phyloP scores from a whole-genome alignment of 192 early-diverging fungal species.

The Coemansia furcata region DNA sequence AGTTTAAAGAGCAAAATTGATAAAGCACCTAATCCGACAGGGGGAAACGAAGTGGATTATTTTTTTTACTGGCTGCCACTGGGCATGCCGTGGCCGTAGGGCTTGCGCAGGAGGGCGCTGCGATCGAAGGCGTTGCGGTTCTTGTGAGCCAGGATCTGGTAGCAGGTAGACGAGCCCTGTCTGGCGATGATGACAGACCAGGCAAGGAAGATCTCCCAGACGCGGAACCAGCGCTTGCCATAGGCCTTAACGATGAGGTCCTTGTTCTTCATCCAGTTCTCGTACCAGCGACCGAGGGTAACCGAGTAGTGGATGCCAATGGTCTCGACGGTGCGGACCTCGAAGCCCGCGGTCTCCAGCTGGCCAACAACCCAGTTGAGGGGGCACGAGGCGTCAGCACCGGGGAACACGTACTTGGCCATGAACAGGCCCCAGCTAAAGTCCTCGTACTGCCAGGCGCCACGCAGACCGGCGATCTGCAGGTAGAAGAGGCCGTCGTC shows the following conservation, averaged over 20 bases:
- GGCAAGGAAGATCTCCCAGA: constrained; percentile 98
- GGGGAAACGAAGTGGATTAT: background rate
- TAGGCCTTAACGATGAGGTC: constrained; percentile 80
- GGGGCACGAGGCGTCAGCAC: constrained; percentile 95
- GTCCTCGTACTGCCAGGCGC: constrained; percentile 79
- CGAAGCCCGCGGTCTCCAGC: constrained; percentile 91
- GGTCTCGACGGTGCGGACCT: constrained; percentile 84
- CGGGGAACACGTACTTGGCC: constrained; percentile 99
- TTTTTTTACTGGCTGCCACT: constrained; percentile 14
- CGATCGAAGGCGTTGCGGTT: constrained; percentile 96
- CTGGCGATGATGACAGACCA: constrained; percentile 95
- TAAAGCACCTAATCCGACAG: background rate
- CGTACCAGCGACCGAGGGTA: constrained; percentile 94
- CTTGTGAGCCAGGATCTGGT: constrained; percentile 96
- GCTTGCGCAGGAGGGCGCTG: constrained; percentile 55
- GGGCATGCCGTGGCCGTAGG: constrained; percentile 33
- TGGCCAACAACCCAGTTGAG: constrained; percentile 95
- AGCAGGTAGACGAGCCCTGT: constrained; percentile 95
- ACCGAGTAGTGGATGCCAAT: constrained; percentile 97
- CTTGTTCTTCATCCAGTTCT: constrained; percentile 96
- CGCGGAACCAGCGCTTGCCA: constrained; percentile 86
- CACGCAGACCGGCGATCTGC: constrained; percentile 95
- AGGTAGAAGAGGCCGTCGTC: constrained; percentile 98
- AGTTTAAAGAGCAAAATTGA: background rate
- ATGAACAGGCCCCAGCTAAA: constrained; percentile 94